A percentile compares a stretch with the other conserved stretches of the same genome.
These are phyloP conservation scores for Bipolaris sorokiniana DNA, from an alignment of 2,329 filamentous ascomycete genomes.

Conservation along the genomic window DNA sequence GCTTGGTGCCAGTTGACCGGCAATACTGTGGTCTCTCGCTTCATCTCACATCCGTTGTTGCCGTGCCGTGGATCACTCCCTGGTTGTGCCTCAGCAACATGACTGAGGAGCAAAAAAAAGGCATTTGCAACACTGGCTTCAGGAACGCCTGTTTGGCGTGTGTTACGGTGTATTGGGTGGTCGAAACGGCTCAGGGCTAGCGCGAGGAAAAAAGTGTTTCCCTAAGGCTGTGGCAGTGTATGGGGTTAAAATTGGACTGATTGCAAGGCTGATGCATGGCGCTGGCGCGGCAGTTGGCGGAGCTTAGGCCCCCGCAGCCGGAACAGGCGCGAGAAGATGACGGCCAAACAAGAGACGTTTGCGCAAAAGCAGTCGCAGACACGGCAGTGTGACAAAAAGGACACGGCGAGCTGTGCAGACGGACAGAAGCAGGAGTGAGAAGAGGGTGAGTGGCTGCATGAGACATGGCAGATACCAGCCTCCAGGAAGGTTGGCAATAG, in stretches of 20 bases:
- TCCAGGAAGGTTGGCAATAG: background rate
- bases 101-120: background rate
- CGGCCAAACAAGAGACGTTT: background rate
- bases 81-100: constrained; percentile 11
- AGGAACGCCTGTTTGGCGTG: constrained; percentile 19
- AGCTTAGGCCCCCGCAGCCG: constrained; percentile 24
- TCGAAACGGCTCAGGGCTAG: constrained; percentile 24
- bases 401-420: background rate
- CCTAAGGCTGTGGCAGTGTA: constrained; percentile 9
- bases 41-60: constrained; percentile 8
- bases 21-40: constrained; percentile 3
- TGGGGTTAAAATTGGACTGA: constrained; percentile 31
- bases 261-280: constrained; percentile 7
- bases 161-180: constrained; percentile 8
- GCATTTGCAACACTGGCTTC: constrained; percentile 12
- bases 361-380: constrained; percentile 1
- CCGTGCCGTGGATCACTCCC: constrained; percentile 5
- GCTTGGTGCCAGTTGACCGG: background rate
- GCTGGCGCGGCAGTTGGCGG: constrained; percentile 23
- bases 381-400: constrained; percentile 2
- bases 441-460: background rate
- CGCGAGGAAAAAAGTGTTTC: background rate
- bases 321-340: background rate
- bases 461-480: background rate
- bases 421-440: background rate